These are phyloP conservation scores for Scedosporium minutisporum DNA, from an alignment of 2,329 filamentous ascomycete species.

Conservation along the genomic window DNA sequence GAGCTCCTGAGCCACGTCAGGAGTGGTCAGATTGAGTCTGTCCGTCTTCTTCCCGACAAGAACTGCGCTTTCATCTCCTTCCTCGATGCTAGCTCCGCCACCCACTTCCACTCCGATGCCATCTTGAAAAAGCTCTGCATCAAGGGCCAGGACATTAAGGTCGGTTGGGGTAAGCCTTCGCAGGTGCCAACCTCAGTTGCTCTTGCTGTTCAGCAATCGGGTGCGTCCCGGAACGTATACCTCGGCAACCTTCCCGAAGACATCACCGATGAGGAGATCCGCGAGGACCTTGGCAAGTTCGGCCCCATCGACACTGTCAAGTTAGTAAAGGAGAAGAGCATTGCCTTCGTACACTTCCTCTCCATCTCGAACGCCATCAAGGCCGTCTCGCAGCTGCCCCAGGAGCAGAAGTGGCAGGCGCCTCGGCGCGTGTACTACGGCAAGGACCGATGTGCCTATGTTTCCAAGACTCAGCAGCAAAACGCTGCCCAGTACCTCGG, in stretches of 20 bases:
- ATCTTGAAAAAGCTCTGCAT: constrained; percentile 99
- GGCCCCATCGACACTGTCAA: constrained; percentile 96
- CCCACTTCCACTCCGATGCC: constrained; percentile 98
- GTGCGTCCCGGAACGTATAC: constrained; percentile 94
- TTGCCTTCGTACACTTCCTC: constrained; percentile 94
- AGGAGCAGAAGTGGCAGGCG: constrained; percentile 93
- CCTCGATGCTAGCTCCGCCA: constrained; percentile 92
- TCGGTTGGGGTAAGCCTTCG: constrained; percentile 97
- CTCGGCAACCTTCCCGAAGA: constrained; percentile 89
- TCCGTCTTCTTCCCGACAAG: constrained; percentile 92
- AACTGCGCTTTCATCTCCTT: constrained; percentile 99
- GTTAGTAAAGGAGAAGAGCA: constrained; percentile 94
- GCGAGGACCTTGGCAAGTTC: constrained; percentile 92
- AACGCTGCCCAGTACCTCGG: constrained; percentile 97
- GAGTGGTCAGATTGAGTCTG: constrained; percentile 98
- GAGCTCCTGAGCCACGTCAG: constrained; percentile 94
- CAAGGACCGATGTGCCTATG: constrained; percentile 96
- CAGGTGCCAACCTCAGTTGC: constrained; percentile 96
- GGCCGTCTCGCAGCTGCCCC: constrained; percentile 88
- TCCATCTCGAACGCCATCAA: constrained; percentile 98
- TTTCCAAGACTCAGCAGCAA: constrained; percentile 98
- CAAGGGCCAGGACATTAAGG: constrained; percentile 98
- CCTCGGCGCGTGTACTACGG: constrained; percentile 96
- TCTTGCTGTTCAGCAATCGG: constrained; percentile 94
- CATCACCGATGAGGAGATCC: constrained; percentile 79